Conservation (phyloP, 2,329 filamentous ascomycete genomes). For the Cercospora nicotianae region DNA sequence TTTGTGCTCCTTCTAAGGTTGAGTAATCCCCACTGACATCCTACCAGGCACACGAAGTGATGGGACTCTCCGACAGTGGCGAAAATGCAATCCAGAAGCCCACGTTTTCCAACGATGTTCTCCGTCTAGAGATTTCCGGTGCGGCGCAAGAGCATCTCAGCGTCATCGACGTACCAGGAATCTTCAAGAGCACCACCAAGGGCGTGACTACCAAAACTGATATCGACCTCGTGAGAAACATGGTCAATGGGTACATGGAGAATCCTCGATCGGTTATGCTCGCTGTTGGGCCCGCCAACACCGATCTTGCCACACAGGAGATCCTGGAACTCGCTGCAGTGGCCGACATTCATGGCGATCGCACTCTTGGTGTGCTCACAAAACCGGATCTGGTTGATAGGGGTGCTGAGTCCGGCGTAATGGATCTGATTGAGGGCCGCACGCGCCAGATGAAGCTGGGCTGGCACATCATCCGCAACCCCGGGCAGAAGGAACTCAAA, state of each 20-base stretch:
- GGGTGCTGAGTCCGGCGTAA: constrained; percentile 6
- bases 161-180: constrained; percentile 37
- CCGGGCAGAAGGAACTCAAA: constrained; percentile 33
- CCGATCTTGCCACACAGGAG: constrained; percentile 50
- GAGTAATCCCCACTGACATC: background rate
- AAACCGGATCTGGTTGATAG: constrained; percentile 36
- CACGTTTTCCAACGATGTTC: constrained; percentile 36
- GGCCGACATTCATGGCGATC: constrained; percentile 36
- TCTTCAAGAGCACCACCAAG: constrained; percentile 39
- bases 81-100: constrained; percentile 1
- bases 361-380: constrained; percentile 43
- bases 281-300: constrained; percentile 46
- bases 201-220: constrained; percentile 42
- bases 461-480: constrained; percentile 40
- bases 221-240: constrained; percentile 41
- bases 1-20: constrained; percentile 25
- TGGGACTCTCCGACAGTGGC: constrained; percentile 10
- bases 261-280: constrained; percentile 46
- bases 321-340: constrained; percentile 47
- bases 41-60: background rate
- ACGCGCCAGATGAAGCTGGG: constrained; percentile 34
- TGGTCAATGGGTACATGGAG: constrained; percentile 46
- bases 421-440: constrained; percentile 35
- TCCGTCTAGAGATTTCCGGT: constrained; percentile 35
- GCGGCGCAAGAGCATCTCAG: constrained; percentile 35